Evolutionary conservation across 2,329 filamentous ascomycete species (phyloP).

Genomic region (Pseudocercospora vitis): DNA sequence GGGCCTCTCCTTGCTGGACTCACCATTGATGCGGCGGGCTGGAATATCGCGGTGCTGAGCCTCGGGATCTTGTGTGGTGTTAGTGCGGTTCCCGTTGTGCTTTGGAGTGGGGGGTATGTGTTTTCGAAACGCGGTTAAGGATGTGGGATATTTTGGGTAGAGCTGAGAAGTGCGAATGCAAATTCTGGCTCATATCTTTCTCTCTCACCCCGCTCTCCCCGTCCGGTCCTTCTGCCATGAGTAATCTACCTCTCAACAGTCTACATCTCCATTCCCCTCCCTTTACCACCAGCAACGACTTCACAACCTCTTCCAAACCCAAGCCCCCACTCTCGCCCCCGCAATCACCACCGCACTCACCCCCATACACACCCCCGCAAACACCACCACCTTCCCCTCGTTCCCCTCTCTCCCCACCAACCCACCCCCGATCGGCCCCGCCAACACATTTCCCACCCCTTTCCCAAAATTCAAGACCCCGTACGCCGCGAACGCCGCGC

Average conservation of each 20-base stretch:
- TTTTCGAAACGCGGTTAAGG: neutral
- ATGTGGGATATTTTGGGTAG: too few species aligned
- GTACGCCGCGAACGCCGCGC: constrained; percentile 27
- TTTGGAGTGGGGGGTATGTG: constrained; percentile 18
- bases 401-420: constrained; percentile 10
- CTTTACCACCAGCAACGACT: too few species aligned
- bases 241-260: too few species aligned
- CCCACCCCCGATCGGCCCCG: constrained; percentile 30
- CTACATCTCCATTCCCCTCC: too few species aligned
- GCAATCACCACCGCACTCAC: constrained; percentile 20
- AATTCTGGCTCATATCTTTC: too few species aligned
- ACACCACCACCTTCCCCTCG: constrained; percentile 1
- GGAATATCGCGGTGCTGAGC: constrained; percentile 23
- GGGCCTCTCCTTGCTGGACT: constrained; percentile 31
- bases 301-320: neutral
- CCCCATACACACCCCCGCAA: constrained; percentile 28
- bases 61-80: constrained; percentile 43
- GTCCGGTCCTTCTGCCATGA: too few species aligned
- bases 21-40: constrained; percentile 26
- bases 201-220: too few species aligned
- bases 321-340: neutral
- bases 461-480: constrained; percentile 31
- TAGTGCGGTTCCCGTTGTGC: constrained; percentile 49
- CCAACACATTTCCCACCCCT: constrained; percentile 32
- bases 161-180: too few species aligned